phyloP scores from a whole-genome alignment of 495 filamentous ascomycete genomes.

The Talaromyces thailandensis region DNA sequence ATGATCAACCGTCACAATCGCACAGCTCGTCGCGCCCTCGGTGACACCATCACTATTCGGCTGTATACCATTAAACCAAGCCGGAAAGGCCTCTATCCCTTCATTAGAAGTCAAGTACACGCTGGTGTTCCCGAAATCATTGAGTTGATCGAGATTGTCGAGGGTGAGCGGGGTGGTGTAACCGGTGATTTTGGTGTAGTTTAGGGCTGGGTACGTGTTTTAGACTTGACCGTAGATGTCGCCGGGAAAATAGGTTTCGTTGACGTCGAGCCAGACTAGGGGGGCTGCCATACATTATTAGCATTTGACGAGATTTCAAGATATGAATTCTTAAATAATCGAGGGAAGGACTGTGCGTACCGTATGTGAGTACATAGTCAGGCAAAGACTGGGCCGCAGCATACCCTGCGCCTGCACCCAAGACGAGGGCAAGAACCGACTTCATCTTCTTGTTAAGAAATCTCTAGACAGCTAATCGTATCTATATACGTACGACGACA shows the following conservation, averaged over 20 bases:
- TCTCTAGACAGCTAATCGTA: not conserved
- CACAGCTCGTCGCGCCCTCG: constrained; percentile 32
- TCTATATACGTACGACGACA: not conserved
- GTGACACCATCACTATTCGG: constrained; percentile 41
- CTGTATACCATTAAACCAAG: constrained; percentile 43
- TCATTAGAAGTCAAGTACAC: constrained; percentile 53
- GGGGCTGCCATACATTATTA: constrained; percentile 22
- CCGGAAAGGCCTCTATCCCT: constrained; percentile 40
- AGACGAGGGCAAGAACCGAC: not conserved
- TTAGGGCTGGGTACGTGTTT: constrained; percentile 44
- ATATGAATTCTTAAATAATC: not conserved
- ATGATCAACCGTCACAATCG: constrained; percentile 49
- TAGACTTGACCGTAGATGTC: constrained; percentile 47
- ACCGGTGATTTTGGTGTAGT: constrained; percentile 36
- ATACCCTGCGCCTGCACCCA: not conserved
- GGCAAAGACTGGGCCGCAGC: constrained; percentile 11
- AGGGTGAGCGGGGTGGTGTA: constrained; percentile 40
- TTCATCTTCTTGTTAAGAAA: not conserved
- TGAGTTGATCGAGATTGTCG: constrained; percentile 46
- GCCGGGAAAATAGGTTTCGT: constrained; percentile 49
- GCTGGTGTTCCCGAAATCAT: constrained; percentile 34
- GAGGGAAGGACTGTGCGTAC: constrained; percentile 2
- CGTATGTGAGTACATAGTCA: constrained; percentile 22
- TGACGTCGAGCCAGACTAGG: constrained; percentile 45
- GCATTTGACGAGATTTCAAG: not conserved